These are phyloP conservation scores for Botryotinia convoluta DNA, from an alignment of 2,329 filamentous ascomycete genomes.

Conservation along the genomic window DNA sequence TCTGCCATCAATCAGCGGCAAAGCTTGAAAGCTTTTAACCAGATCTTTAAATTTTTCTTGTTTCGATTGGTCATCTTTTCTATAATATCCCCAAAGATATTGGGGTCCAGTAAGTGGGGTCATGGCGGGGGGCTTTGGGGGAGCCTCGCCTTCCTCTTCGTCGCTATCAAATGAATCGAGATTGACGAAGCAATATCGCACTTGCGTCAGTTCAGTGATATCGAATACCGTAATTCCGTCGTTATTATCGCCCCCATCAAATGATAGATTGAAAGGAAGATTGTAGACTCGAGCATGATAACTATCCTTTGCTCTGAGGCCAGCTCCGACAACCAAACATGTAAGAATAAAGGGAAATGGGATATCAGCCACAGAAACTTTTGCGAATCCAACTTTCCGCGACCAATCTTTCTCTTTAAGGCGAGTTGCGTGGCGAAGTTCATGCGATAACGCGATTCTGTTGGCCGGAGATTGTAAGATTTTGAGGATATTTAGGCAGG, in stretches of 20 bases:
- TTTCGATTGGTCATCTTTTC: not conserved
- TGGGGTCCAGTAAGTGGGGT: slow-evolving; percentile 7
- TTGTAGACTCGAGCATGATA: not conserved
- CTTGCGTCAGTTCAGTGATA: slow-evolving; percentile 23
- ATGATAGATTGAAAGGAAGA: not conserved
- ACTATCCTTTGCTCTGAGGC: not conserved
- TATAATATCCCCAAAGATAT: slow-evolving; percentile 2
- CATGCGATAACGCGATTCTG: slow-evolving; percentile 26
- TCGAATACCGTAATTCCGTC: slow-evolving; percentile 34
- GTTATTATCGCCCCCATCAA: slow-evolving; percentile 22
- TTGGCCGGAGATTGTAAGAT: slow-evolving; percentile 28
- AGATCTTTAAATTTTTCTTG: not conserved
- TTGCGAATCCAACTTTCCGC: not conserved
- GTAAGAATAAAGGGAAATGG: slow-evolving; percentile 9
- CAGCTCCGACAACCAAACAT: slow-evolving; percentile 1
- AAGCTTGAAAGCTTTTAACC: not conserved
- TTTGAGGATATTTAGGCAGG: slow-evolving; percentile 21
- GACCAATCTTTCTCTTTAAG: not conserved
- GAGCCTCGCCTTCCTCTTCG: not conserved
- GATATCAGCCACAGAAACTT: not conserved
- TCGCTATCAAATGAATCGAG: not conserved
- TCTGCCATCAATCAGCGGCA: slow-evolving; percentile 4
- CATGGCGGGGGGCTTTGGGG: not conserved
- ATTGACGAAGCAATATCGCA: slow-evolving; percentile 29
- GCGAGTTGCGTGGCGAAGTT: slow-evolving; percentile 21